Evolutionary conservation across 495 filamentous ascomycete species (phyloP), one percentile per base, ranked within the genome.

Genomic region (Trichoderma reesei): DNA sequence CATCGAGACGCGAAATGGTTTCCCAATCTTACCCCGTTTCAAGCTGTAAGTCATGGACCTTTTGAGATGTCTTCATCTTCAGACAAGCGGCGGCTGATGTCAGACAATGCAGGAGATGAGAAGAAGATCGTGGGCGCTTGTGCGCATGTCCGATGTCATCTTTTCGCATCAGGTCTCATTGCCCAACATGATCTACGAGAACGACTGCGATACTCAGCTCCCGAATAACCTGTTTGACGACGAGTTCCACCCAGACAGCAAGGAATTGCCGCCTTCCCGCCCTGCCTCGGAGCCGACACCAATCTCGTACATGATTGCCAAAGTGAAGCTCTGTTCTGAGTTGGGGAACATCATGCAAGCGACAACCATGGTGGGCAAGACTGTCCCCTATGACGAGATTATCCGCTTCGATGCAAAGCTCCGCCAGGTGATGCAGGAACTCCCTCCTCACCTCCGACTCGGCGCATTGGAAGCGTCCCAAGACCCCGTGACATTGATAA

Each of bases 211-310:
- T 70, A 90, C 90, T 0, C 85, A 90, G 63, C 74, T 96, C 41
- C 94, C 94, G 16, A 83, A 88, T 66, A 99, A 98, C 72, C 79
- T 97, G 33, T 93, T 91, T 71, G 94, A 99, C 70, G 93, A 97
- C 68, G 95, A 98, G 68, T 89, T 98, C 59, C 85, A 88, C 59
- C 88, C 92, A 59, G 85, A 88, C 59, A 89, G 83, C 67, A 88
- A 88, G 70, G 79, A 81, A 9, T 78, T 98, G 33, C 94, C 94
- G 11, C 84, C 86, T 5, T 84, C 90, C 0, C 81, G 91, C 64
- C 88, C 90, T 10, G 76, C 79, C 41, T 81, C 82, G 20, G 92
- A 97, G 72, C 84, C 90, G 7, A 99, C 94, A 2, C 89, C 90
- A 8, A 84, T 94, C 54, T 89, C 88, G 3, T 97, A 91, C 75